Evolutionary conservation across 2,329 filamentous ascomycete genomes (phyloP).

Genomic region (Botrytis deweyae): DNA sequence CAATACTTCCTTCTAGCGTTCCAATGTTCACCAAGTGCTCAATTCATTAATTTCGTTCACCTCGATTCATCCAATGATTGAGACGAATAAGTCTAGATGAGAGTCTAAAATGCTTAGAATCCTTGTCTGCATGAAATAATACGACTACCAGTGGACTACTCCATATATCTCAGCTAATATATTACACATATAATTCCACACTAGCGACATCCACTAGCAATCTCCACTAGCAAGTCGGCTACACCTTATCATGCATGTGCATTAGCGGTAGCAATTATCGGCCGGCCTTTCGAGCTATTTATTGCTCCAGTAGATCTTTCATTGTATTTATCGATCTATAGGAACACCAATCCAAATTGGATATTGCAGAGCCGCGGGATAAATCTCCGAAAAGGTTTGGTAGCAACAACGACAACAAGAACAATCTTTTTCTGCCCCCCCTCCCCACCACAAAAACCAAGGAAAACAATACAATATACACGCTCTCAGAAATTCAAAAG

Average conservation of each 20-base stretch:
- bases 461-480: neutral
- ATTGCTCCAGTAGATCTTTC: slow-evolving; percentile 1
- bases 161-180: neutral
- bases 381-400: slow-evolving; percentile 2
- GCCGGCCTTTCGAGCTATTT: neutral
- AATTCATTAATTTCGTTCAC: neutral
- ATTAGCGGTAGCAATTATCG: neutral
- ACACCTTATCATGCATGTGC: neutral
- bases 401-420: neutral
- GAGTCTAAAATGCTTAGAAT: neutral
- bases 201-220: neutral
- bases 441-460: neutral
- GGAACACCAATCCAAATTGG: neutral
- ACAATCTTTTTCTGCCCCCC: neutral
- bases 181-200: neutral
- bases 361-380: neutral
- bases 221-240: neutral
- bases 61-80: slow-evolving; percentile 13
- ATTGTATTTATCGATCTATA: neutral
- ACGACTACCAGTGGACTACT: too few relatives aligned
- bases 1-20: neutral
- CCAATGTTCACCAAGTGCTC: neutral
- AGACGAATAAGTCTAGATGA: slow-evolving; percentile 9
- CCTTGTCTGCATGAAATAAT: slow-evolving; percentile 2
- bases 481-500: neutral